Percentiles rank a stretch among this genome's conserved stretches.
phyloP scores from a whole-genome alignment of 192 early-diverging fungal species.

The Mortierella alpina region DNA sequence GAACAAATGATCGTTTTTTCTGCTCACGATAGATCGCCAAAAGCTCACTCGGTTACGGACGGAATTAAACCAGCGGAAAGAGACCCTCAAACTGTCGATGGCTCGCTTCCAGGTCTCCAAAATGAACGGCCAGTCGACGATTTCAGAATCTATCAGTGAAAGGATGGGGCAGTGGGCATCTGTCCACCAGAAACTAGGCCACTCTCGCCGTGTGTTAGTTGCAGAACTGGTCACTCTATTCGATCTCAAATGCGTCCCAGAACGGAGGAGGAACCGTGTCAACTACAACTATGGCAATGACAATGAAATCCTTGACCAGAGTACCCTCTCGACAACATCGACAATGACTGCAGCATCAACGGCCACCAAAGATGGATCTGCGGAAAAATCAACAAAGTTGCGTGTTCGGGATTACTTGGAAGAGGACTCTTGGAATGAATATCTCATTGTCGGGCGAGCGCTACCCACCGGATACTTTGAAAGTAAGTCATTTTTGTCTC shows the following conservation, averaged over 20 bases:
- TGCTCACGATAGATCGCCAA: slow-evolving; percentile 26
- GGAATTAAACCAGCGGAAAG: slow-evolving; percentile 37
- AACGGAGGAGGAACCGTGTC: slow-evolving; percentile 8
- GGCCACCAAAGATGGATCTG: slow-evolving; percentile 1
- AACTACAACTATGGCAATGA: background rate
- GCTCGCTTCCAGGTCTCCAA: slow-evolving; percentile 40
- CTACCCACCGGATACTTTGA: slow-evolving; percentile 55
- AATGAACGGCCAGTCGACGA: slow-evolving; percentile 36
- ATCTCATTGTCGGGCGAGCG: slow-evolving; percentile 49
- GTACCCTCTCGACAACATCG: slow-evolving; percentile 20
- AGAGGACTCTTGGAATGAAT: slow-evolving; percentile 53
- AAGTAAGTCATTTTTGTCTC: slow-evolving; percentile 22
- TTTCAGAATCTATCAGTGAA: slow-evolving; percentile 30
- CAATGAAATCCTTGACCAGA: slow-evolving; percentile 5
- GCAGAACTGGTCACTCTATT: slow-evolving; percentile 61
- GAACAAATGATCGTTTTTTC: background rate
- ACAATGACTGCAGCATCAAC: slow-evolving; percentile 23
- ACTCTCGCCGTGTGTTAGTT: slow-evolving; percentile 60
- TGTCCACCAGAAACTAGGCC: slow-evolving; percentile 52
- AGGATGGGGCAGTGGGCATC: slow-evolving; percentile 56
- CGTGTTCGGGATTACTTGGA: slow-evolving; percentile 48
- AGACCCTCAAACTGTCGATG: slow-evolving; percentile 34
- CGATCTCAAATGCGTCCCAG: slow-evolving; percentile 58
- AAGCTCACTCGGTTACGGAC: slow-evolving; percentile 20
- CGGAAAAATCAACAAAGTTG: slow-evolving; percentile 25